These are phyloP conservation scores for Mycena pura DNA, from an alignment of 768 basidiomycete genomes.

Conservation along the genomic window DNA sequence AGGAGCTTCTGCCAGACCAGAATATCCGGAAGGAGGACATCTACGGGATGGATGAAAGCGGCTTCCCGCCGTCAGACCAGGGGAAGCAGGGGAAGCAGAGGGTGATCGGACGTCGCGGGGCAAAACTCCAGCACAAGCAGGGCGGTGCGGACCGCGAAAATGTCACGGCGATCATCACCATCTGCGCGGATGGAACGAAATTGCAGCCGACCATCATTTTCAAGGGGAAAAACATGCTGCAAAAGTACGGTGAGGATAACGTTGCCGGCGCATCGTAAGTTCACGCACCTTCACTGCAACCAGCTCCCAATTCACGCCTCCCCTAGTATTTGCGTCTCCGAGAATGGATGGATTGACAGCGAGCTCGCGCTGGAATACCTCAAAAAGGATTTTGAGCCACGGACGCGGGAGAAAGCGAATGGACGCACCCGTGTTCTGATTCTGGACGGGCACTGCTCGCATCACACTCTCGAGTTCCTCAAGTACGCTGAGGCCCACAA, in stretches of 20 bases:
- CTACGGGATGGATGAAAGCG: slow-evolving; percentile 49
- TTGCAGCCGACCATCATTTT: slow-evolving; percentile 43
- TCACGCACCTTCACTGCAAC: neutral
- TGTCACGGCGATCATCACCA: slow-evolving; percentile 44
- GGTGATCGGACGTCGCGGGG: slow-evolving; percentile 31
- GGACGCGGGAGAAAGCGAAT: slow-evolving; percentile 43
- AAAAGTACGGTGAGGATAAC: slow-evolving; percentile 44
- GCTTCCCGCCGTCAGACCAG: slow-evolving; percentile 35
- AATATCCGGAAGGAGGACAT: slow-evolving; percentile 30
- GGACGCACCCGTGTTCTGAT: slow-evolving; percentile 39
- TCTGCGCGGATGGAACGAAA: slow-evolving; percentile 46
- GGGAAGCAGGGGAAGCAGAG: too few relatives aligned
- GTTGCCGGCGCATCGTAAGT: slow-evolving; percentile 41
- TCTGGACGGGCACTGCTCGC: slow-evolving; percentile 51
- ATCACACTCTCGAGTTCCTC: slow-evolving; percentile 42
- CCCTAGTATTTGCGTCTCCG: slow-evolving; percentile 30
- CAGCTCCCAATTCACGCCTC: slow-evolving; percentile 6
- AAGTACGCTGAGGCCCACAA: slow-evolving; percentile 41
- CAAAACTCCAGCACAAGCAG: slow-evolving; percentile 39
- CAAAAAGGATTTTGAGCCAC: slow-evolving; percentile 37
- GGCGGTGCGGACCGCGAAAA: slow-evolving; percentile 41
- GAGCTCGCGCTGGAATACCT: slow-evolving; percentile 34
- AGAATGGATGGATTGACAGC: slow-evolving; percentile 42
- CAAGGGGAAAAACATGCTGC: slow-evolving; percentile 42
- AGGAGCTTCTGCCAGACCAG: slow-evolving; percentile 29